Conservation (phyloP, 2,329 filamentous ascomycete genomes). For the Pestalotiopsis sp. region DNA sequence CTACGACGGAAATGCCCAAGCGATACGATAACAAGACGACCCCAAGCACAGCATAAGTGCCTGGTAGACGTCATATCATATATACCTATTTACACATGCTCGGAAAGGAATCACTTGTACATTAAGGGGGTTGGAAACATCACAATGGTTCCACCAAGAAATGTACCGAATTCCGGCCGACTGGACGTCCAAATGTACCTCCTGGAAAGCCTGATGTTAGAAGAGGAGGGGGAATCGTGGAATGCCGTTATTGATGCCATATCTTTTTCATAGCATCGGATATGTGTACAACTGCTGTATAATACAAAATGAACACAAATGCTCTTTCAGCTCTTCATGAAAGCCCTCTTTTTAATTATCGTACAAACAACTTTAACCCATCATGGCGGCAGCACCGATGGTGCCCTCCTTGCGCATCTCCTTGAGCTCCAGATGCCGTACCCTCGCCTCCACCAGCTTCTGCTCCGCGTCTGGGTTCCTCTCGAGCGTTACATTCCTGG, state of each 20-base stretch:
- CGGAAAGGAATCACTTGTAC: background rate
- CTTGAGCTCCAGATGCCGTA: slow-evolving; percentile 56
- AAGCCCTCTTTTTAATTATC: background rate
- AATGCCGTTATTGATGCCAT: slow-evolving; percentile 3
- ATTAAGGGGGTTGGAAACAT: background rate
- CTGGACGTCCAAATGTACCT: background rate
- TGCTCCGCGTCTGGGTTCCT: slow-evolving; percentile 47
- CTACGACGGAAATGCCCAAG: background rate
- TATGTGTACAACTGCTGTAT: slow-evolving; percentile 31
- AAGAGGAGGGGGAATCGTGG: background rate
- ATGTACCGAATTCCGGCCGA: background rate
- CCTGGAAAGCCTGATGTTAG: background rate
- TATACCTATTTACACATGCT: background rate
- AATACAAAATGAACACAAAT: slow-evolving; percentile 19
- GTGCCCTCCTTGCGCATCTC: slow-evolving; percentile 42
- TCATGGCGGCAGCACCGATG: slow-evolving; percentile 33
- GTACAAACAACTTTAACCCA: slow-evolving; percentile 13
- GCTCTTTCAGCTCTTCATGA: slow-evolving; percentile 1
- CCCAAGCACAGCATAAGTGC: background rate
- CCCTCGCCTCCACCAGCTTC: slow-evolving; percentile 48
- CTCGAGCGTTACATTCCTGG: slow-evolving; percentile 42
- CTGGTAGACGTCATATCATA: background rate
- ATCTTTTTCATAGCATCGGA: background rate
- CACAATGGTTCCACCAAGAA: background rate
- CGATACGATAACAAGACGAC: background rate